Base-by-base conservation (phyloP, 2,329 filamentous ascomycete genomes). In the Pseudogymnoascus sp. region DNA sequence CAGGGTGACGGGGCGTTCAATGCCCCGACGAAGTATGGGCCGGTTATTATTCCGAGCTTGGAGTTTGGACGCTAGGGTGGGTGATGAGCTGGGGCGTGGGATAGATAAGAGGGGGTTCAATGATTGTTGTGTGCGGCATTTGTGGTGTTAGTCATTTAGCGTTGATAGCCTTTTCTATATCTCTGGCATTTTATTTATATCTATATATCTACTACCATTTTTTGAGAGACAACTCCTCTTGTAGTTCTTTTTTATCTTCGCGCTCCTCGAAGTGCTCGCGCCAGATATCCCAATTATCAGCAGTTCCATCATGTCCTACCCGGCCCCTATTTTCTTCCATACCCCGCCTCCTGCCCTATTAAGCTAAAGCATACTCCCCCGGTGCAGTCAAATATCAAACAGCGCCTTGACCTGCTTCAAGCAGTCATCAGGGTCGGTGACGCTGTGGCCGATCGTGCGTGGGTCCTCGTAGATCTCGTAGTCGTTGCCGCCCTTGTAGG, bases 1-100 rank as follows among this genome's bases (percentile, higher is more conserved):
- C 94, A 99, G 75, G 92, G 90, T 1, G 93, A 97, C 68, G 89
- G 89, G 0, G 83, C 85, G 0, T 93, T 88, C 74, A 88, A 84
- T 39, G 81, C 83, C 66, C 90, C 94, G 57, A 92, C 94, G 67
- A 99, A 99, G 78, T 99, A 96, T 73, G 94, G 94, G 0, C 94
- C 94, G 9, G 94, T 99, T 13, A 92, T 97, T 75, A 86, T 99
- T 68, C 94, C 94, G 39, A 92, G 87, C 74, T 75, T 93, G 65
- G 89, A 92, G 73, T 88, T 85, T 77, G 89, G 89, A 17, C 77
- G 84, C 68, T 89, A 63, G 64, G 44, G n/a, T 21, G 21, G 21
- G 21, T 21, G 21, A 21, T 21, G 21, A 21, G 21, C 31, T 29
- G 44, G n/a, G 26, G 21, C 1, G 3, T 31, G 44, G 44, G 26